phyloP scores from a whole-genome alignment of 2,329 filamentous ascomycete genomes.

The Scedosporium boydii region DNA sequence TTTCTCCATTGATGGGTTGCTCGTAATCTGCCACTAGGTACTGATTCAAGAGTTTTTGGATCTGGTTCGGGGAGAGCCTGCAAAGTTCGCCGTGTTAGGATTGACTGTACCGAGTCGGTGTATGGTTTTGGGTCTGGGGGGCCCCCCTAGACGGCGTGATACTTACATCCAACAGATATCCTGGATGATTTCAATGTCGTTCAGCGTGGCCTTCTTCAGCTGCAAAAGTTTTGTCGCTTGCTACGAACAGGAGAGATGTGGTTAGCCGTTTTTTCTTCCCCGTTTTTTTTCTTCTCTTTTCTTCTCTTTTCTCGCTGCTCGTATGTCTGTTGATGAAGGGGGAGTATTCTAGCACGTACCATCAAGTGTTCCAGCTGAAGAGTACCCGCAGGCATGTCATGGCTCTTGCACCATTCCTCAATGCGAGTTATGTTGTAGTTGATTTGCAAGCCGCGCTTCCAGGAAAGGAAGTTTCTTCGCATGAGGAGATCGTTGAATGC shows the following conservation, averaged over 20 bases:
- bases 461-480: constrained; percentile 95
- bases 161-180: constrained; percentile 99
- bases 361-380: constrained; percentile 96
- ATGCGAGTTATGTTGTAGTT: constrained; percentile 99
- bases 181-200: constrained; percentile 99
- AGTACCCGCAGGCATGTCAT: constrained; percentile 98
- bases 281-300: too few relatives aligned
- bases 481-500: constrained; percentile 98
- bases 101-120: neutral
- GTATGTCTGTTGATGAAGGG: too few relatives aligned
- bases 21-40: constrained; percentile 98
- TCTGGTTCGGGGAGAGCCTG: constrained; percentile 95
- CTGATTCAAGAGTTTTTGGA: constrained; percentile 97
- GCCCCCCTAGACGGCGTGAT: neutral
- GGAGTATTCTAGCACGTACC: constrained; percentile 36
- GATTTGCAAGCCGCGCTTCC: constrained; percentile 98
- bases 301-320: too few relatives aligned
- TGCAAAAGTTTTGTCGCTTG: constrained; percentile 98
- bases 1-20: constrained; percentile 98
- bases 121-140: neutral
- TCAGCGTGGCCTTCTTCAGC: constrained; percentile 96
- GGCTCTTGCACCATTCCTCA: constrained; percentile 99
- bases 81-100: constrained; percentile 1
- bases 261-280: neutral
- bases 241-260: constrained; percentile 26